phyloP scores from a whole-genome alignment of 352 stramenopile genomes.

The Pythium rhizo-oryzae region DNA sequence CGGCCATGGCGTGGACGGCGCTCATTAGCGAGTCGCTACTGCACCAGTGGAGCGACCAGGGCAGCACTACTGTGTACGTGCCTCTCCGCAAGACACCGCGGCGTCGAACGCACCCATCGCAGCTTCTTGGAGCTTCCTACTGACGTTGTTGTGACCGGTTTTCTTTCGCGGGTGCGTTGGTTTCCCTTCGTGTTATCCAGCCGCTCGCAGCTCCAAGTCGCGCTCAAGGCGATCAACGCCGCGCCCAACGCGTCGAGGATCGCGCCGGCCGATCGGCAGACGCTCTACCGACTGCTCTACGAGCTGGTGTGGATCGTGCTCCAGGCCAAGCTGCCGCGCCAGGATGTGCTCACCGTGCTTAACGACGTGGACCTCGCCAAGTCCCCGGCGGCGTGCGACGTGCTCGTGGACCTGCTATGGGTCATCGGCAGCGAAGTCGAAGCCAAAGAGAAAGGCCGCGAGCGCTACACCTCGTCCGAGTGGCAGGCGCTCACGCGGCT shows the following conservation, averaged over 20 bases:
- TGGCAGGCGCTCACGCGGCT: slow-evolving; percentile 72
- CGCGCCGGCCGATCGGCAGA: slow-evolving; percentile 16
- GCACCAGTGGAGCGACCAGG: slow-evolving; percentile 68
- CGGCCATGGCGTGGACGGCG: slow-evolving; percentile 32
- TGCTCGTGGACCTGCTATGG: slow-evolving; percentile 76
- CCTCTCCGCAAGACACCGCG: background rate
- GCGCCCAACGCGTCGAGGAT: slow-evolving; percentile 31
- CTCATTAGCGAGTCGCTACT: slow-evolving; percentile 62
- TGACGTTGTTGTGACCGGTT: slow-evolving; percentile 16
- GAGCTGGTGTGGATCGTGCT: slow-evolving; percentile 79
- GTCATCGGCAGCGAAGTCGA: slow-evolving; percentile 82
- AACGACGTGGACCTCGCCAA: slow-evolving; percentile 65
- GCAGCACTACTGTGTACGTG: slow-evolving; percentile 56
- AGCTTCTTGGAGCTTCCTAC: background rate
- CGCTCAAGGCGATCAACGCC: slow-evolving; percentile 39
- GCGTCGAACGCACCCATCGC: slow-evolving; percentile 3
- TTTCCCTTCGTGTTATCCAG: slow-evolving; percentile 28
- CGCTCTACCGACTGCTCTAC: slow-evolving; percentile 68
- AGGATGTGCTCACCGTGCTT: slow-evolving; percentile 70
- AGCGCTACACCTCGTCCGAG: slow-evolving; percentile 66
- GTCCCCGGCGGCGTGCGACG: slow-evolving; percentile 42
- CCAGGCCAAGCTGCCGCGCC: slow-evolving; percentile 66
- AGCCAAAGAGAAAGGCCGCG: slow-evolving; percentile 61
- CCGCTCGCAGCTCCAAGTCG: slow-evolving; percentile 38
- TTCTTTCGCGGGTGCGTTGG: background rate